Evolutionary conservation across 441 rosid species (phyloP), one percentile per base, ranked within the genome.

Genomic region (Croton laevigatus): DNA sequence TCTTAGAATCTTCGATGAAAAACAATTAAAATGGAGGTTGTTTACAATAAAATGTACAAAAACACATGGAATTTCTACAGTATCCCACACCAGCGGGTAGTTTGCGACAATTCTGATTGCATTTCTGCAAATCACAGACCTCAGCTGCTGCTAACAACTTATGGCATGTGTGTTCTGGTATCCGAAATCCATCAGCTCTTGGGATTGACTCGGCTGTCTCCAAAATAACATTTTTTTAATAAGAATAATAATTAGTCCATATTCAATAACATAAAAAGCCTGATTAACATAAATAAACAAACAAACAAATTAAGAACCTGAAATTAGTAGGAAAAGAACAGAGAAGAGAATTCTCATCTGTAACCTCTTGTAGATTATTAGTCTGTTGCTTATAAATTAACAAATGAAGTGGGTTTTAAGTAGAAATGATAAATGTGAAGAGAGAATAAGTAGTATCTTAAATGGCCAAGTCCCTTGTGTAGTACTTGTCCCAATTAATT

Each of bases 161-260:
- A 54, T 71, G 81, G 59, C 91, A 85, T 20, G 89, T 85, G 68
- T 85, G 87, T 70, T 87, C 91, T 0, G 91, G 91, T 40, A 87
- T 80, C 75, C 85, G 79, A 22, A 62, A 78, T 0, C 66, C 82
- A 17, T 70, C 23, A 17, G 6, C 78, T 2, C 42, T 77, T 0
- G 22, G 20, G 22, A 62, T 54, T 7, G 51, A 49, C 22, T 66
- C 73, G 16, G 65, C 77, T 80, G 75, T 38, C 38, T 22, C 17
- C 2, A 55, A 68, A 52, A 40, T 7, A 0, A 4, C 8, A 1
- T 14, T 17, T 3, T n/a, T 8, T 16, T 48, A n/a, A n/a, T n/a
- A n/a, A n/a, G n/a, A n/a, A n/a, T 59, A 23, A 37, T 3, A 19
- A 51, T 2, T 32, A 16, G 32, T n/a, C 3, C 44, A 9, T 6